phyloP scores from a whole-genome alignment of 2,329 filamentous ascomycete species.

The Beauveria sp. region DNA sequence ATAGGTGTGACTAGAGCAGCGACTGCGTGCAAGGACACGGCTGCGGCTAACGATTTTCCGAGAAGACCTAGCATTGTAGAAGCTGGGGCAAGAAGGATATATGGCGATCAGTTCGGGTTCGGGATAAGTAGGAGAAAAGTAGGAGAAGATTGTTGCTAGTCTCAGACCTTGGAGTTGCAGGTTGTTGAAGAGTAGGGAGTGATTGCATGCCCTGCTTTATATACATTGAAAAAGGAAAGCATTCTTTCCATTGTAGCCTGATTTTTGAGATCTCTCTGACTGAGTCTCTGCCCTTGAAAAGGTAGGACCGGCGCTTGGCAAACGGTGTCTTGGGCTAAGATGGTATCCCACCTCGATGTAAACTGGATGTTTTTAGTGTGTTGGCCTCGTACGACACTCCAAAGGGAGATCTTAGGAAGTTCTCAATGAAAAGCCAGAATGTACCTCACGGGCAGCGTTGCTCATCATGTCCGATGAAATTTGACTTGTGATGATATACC shows the following conservation, averaged over 20 bases:
- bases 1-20: constrained; percentile 18
- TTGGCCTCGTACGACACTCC: background rate
- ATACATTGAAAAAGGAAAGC: background rate
- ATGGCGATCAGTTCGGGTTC: background rate
- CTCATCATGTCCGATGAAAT: background rate
- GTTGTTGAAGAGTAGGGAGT: background rate
- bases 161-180: background rate
- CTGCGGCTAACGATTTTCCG: constrained; percentile 18
- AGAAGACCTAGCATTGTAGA: constrained; percentile 21
- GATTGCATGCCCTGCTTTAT: background rate
- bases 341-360: background rate
- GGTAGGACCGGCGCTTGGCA: background rate
- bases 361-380: background rate
- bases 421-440: background rate
- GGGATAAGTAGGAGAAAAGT: too few species aligned
- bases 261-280: background rate
- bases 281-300: background rate
- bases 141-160: background rate
- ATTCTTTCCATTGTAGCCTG: background rate
- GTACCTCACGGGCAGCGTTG: background rate
- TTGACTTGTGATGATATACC: background rate
- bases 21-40: constrained; percentile 20
- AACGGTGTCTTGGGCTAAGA: background rate
- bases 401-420: background rate
- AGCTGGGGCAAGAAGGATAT: background rate